These are phyloP conservation scores for Raphidocelis subcapitata DNA, from an alignment of 139 green algal species.

Conservation along the genomic window DNA sequence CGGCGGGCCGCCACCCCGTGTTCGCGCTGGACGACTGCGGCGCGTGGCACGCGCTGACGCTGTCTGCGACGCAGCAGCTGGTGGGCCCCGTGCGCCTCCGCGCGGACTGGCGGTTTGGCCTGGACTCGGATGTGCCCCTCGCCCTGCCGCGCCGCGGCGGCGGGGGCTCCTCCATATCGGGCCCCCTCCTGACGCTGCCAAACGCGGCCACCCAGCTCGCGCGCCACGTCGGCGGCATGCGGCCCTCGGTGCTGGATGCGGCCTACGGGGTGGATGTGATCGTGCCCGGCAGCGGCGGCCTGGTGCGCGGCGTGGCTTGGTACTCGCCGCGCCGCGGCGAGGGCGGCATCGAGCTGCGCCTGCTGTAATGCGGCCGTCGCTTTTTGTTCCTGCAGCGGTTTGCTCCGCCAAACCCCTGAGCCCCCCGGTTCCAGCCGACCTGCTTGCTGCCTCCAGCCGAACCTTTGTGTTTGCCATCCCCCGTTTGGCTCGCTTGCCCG, in stretches of 20 bases:
- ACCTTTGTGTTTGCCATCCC: too few relatives aligned
- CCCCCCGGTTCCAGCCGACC: neutral
- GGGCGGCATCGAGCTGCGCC: conserved; percentile 62
- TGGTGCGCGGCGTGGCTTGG: conserved; percentile 65
- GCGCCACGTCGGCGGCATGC: conserved; percentile 37
- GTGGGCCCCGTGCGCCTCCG: conserved; percentile 64
- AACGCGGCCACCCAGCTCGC: conserved; percentile 17
- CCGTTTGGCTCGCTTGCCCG: too few relatives aligned
- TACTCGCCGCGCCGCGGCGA: conserved; percentile 57
- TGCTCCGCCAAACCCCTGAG: neutral
- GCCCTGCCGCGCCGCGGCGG: neutral
- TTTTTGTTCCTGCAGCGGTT: neutral
- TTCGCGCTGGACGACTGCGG: conserved; percentile 66
- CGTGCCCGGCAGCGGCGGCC: conserved; percentile 56
- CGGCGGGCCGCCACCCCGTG: conserved; percentile 33
- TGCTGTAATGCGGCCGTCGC: conserved; percentile 34
- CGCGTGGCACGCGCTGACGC: conserved; percentile 68
- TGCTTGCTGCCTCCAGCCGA: neutral
- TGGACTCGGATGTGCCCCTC: conserved; percentile 23
- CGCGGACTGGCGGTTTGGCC: conserved; percentile 62
- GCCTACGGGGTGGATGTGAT: conserved; percentile 53
- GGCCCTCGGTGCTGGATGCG: conserved; percentile 57
- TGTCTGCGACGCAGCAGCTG: conserved; percentile 71
- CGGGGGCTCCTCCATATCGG: neutral
- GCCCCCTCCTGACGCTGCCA: conserved; percentile 9